These are phyloP conservation scores for Chrysosporium keratinophilum DNA, from an alignment of 2,329 filamentous ascomycete species.

Conservation along the genomic window DNA sequence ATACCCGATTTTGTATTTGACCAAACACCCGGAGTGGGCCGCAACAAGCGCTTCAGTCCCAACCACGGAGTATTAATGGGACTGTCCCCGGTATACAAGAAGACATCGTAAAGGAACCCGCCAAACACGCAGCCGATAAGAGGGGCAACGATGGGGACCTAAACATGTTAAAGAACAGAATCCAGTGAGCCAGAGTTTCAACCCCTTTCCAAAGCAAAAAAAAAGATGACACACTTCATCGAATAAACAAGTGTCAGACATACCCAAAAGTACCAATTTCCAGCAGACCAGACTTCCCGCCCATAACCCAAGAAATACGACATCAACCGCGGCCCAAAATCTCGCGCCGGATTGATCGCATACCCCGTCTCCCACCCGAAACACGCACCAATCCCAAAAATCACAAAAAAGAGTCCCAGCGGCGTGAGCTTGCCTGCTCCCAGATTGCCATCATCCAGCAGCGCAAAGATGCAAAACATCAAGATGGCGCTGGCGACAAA, in stretches of 20 bases:
- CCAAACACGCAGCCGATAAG: constrained; percentile 56
- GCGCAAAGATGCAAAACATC: constrained; percentile 61
- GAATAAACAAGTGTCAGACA: constrained; percentile 9
- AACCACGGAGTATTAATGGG: constrained; percentile 59
- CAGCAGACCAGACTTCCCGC: constrained; percentile 54
- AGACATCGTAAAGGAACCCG: constrained; percentile 56
- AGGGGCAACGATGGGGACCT: constrained; percentile 63
- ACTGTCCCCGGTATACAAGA: constrained; percentile 60
- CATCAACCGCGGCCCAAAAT: constrained; percentile 59
- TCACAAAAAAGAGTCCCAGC: constrained; percentile 57
- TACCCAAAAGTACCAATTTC: constrained; percentile 64
- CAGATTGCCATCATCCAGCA: constrained; percentile 42
- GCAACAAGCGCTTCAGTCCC: constrained; percentile 48
- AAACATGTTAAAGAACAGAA: background rate
- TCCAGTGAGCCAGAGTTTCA: background rate
- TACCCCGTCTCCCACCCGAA: constrained; percentile 71
- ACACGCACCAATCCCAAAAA: constrained; percentile 62
- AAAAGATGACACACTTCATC: background rate
- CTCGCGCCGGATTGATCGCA: constrained; percentile 62
- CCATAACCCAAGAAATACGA: constrained; percentile 60
- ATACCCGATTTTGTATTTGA: constrained; percentile 14
- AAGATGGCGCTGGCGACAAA: constrained; percentile 57
- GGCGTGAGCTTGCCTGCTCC: constrained; percentile 51
- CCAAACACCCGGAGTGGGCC: constrained; percentile 18
- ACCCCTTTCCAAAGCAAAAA: background rate